Percentiles rank a stretch among this genome's conserved stretches.
These are phyloP conservation scores for Candida chauliodis DNA, from an alignment of 805 yeast species.

Conservation along the genomic window DNA sequence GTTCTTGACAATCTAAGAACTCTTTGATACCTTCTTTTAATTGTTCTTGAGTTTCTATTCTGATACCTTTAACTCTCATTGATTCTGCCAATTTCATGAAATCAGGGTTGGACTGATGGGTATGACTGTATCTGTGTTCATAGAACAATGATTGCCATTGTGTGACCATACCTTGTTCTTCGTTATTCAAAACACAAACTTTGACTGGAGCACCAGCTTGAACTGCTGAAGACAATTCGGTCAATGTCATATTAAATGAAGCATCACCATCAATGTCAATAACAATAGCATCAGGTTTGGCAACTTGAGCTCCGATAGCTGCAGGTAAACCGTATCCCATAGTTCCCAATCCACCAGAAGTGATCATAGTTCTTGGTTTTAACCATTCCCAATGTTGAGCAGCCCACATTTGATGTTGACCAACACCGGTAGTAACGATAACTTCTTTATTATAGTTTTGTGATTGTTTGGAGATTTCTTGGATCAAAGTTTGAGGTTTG, in stretches of 20 bases:
- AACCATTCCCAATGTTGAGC: slow-evolving; percentile 97
- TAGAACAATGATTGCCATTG: slow-evolving; percentile 99
- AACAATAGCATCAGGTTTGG: slow-evolving; percentile 89
- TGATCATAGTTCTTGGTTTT: slow-evolving; percentile 86
- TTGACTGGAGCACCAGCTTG: slow-evolving; percentile 92
- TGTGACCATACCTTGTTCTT: slow-evolving; percentile 99
- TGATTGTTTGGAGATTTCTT: slow-evolving; percentile 73
- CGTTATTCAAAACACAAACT: slow-evolving; percentile 86
- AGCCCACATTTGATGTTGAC: slow-evolving; percentile 99
- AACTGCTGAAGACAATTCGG: slow-evolving; percentile 89
- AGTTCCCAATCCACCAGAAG: slow-evolving; percentile 99
- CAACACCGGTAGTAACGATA: slow-evolving; percentile 95
- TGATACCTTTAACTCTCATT: slow-evolving; percentile 85
- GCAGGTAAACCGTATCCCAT: slow-evolving; percentile 98
- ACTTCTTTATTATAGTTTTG: slow-evolving; percentile 64
- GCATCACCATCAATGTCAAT: slow-evolving; percentile 99
- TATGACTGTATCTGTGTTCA: slow-evolving; percentile 96
- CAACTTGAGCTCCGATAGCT: slow-evolving; percentile 98
- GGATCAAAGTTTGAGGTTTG: slow-evolving; percentile 90
- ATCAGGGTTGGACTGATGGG: slow-evolving; percentile 94
- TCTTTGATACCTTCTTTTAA: slow-evolving; percentile 46
- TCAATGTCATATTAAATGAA: slow-evolving; percentile 96
- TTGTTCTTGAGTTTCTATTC: slow-evolving; percentile 67
- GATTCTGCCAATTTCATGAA: slow-evolving; percentile 91
- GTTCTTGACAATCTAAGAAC: slow-evolving; percentile 74